phyloP scores from a whole-genome alignment of 495 filamentous ascomycete species.

The Aspergillus steynii region DNA sequence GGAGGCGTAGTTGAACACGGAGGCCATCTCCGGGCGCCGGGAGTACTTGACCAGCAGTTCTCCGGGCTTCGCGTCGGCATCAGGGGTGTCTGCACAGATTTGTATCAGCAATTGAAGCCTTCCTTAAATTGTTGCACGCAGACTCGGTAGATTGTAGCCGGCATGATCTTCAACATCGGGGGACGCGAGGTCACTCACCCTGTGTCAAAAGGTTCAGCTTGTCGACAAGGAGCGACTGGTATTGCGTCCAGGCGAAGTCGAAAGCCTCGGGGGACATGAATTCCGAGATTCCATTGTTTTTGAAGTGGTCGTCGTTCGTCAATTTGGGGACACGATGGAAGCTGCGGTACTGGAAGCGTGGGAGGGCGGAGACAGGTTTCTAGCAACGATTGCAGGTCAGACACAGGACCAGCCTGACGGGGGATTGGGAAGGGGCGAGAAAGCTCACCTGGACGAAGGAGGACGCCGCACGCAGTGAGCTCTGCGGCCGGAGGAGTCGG shows the following conservation, averaged over 20 bases:
- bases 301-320: conserved; percentile 50
- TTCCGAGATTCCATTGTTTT: conserved; percentile 61
- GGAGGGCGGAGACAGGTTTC: conserved; percentile 44
- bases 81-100: conserved; percentile 48
- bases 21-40: conserved; percentile 71
- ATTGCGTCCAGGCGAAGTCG: conserved; percentile 77
- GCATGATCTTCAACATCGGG: conserved; percentile 1
- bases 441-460: conserved; percentile 34
- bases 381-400: conserved; percentile 27
- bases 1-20: conserved; percentile 90
- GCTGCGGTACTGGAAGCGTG: conserved; percentile 43
- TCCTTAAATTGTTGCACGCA: not conserved
- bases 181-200: conserved; percentile 52
- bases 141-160: not conserved
- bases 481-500: conserved; percentile 50
- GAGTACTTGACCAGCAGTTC: conserved; percentile 73
- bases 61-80: conserved; percentile 57
- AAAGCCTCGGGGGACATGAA: conserved; percentile 67
- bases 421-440: not conserved
- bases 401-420: conserved; percentile 8
- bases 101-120: conserved; percentile 3
- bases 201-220: conserved; percentile 72
- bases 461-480: conserved; percentile 47
- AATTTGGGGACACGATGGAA: conserved; percentile 62
- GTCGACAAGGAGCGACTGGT: conserved; percentile 69